Evolutionary conservation across 139 green algal genomes (phyloP).

Genomic region (Nannochloris sp.): DNA sequence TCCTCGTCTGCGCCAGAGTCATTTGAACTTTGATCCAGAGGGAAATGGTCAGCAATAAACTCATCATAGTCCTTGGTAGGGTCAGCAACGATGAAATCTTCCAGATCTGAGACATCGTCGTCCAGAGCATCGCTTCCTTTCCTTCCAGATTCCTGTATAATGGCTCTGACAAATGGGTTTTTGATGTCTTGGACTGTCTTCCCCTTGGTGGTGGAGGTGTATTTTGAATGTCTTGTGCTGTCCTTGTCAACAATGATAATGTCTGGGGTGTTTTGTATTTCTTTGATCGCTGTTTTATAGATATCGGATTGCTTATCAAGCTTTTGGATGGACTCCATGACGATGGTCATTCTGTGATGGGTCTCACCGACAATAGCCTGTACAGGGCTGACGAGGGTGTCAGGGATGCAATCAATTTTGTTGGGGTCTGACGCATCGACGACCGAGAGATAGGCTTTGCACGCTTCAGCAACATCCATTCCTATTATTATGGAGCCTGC

Average conservation of each 20-base stretch:
- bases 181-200: slow-evolving; percentile 8
- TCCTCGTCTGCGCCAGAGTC: background rate
- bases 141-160: slow-evolving; percentile 16
- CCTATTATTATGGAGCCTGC: too few species aligned
- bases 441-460: too few species aligned
- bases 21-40: slow-evolving; percentile 1
- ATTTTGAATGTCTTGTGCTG: background rate
- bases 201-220: background rate
- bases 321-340: too few species aligned
- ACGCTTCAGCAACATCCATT: too few species aligned
- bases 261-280: too few species aligned
- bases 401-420: too few species aligned
- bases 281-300: background rate
- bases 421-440: too few species aligned
- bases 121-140: slow-evolving; percentile 4
- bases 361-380: too few species aligned
- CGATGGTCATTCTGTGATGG: too few species aligned
- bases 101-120: slow-evolving; percentile 25
- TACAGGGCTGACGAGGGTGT: too few species aligned
- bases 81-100: slow-evolving; percentile 34
- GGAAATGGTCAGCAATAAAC: slow-evolving; percentile 11
- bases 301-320: background rate
- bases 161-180: slow-evolving; percentile 23
- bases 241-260: background rate
- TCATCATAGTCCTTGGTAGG: slow-evolving; percentile 4